Percentiles rank a stretch among this genome's conserved stretches.
Conservation (phyloP, 768 basidiomycete genomes). For the Strobilomyces dryophilus region DNA sequence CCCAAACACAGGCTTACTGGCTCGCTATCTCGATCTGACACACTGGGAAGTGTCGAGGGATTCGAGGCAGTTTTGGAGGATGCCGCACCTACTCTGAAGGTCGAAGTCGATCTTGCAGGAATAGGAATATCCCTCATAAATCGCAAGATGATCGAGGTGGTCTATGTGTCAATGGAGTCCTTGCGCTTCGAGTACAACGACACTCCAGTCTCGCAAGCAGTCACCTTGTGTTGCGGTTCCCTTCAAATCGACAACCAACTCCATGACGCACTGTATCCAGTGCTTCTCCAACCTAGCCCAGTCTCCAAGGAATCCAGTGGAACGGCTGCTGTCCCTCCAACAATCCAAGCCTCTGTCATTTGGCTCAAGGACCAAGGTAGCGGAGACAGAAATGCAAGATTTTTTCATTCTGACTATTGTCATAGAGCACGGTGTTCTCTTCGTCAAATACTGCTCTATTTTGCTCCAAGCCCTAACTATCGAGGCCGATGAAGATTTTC, state of each 20-base stretch:
- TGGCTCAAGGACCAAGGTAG: conserved; percentile 92
- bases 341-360: conserved; percentile 82
- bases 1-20: conserved; percentile 50
- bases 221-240: conserved; percentile 77
- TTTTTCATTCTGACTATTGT: background rate
- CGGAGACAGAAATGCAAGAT: background rate
- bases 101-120: conserved; percentile 79
- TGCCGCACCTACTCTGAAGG: conserved; percentile 55
- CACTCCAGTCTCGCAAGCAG: conserved; percentile 72
- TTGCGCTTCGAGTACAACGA: conserved; percentile 84
- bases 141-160: conserved; percentile 79
- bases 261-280: conserved; percentile 92
- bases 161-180: conserved; percentile 77
- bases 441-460: conserved; percentile 95
- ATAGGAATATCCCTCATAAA: conserved; percentile 92
- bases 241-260: conserved; percentile 97
- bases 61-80: conserved; percentile 87
- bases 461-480: conserved; percentile 91
- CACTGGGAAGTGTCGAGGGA: conserved; percentile 61
- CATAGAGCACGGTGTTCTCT: conserved; percentile 94
- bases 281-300: conserved; percentile 91
- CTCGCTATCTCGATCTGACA: conserved; percentile 60
- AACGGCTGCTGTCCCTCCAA: conserved; percentile 73
- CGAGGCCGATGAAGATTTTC: conserved; percentile 94
- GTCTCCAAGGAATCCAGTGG: conserved; percentile 71